Percentiles rank a stretch among this genome's conserved stretches.
These are phyloP conservation scores for Secale cereale DNA, from an alignment of 176 grass and related monocot genomes.

Conservation along the genomic window DNA sequence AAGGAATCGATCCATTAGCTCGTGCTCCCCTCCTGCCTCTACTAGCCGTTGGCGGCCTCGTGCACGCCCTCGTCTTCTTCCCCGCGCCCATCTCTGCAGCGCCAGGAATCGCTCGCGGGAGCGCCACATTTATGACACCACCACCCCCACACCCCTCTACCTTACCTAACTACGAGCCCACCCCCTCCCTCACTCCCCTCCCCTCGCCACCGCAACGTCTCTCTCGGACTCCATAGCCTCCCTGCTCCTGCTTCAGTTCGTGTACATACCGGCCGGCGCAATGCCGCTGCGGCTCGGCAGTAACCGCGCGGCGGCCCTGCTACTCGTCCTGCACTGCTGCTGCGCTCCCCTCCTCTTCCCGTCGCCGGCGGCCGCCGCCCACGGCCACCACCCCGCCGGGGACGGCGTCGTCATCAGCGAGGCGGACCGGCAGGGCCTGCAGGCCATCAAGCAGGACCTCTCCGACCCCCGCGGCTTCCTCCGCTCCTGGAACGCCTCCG, in stretches of 20 bases:
- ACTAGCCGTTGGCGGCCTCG: conserved; percentile 14
- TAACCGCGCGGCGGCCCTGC: not conserved
- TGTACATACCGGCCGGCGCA: not conserved
- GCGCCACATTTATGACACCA: conserved; percentile 18
- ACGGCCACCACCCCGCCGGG: not conserved
- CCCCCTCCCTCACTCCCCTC: not conserved
- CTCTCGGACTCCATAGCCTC: not conserved
- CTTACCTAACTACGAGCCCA: not conserved
- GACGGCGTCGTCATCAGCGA: conserved; percentile 63
- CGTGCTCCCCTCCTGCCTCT: not conserved
- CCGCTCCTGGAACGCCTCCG: conserved; percentile 66
- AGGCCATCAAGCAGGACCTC: conserved; percentile 61
- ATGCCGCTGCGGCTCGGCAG: not conserved
- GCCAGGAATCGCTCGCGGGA: not conserved
- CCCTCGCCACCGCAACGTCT: not conserved
- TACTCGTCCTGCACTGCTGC: not conserved
- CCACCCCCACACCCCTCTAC: not conserved
- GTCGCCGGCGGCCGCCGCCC: not conserved
- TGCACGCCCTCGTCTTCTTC: conserved; percentile 6
- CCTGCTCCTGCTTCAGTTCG: not conserved
- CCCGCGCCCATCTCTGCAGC: not conserved
- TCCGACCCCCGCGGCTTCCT: conserved; percentile 46
- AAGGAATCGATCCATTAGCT: not conserved
- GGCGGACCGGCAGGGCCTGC: conserved; percentile 61
- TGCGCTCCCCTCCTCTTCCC: not conserved